Evolutionary conservation across 140 eudicot species (phyloP).

Genomic region (Erigeron philadelphicus): DNA sequence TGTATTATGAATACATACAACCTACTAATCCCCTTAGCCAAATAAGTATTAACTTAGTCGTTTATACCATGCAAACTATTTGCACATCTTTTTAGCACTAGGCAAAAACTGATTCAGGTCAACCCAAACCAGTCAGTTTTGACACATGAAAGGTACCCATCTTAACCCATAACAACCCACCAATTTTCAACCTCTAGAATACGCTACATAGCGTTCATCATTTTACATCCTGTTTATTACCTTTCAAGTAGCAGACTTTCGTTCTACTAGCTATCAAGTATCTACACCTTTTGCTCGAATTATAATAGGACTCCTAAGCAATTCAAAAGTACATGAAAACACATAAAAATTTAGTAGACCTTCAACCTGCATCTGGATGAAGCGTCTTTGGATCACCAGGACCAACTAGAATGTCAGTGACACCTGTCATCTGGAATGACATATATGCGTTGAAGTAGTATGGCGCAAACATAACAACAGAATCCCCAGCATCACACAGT

Average conservation of each 20-base stretch:
- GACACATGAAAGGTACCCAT: not conserved
- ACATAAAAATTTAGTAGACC: not conserved
- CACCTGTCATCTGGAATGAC: constrained; percentile 99
- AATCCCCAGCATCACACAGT: constrained; percentile 94
- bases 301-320: constrained; percentile 9
- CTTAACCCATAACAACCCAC: not conserved
- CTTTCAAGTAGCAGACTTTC: not conserved
- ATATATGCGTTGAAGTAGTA: constrained; percentile 98
- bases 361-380: constrained; percentile 90
- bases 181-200: not conserved
- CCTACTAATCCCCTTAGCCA: not conserved
- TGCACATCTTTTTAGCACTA: not conserved
- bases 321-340: constrained; percentile 4
- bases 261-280: not conserved
- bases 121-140: not conserved
- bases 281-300: not conserved
- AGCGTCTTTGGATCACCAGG: constrained; percentile 88
- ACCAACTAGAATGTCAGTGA: constrained; percentile 84
- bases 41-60: not conserved
- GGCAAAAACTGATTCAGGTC: not conserved
- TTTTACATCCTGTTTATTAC: not conserved
- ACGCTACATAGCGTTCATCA: not conserved
- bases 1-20: not conserved
- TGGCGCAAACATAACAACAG: constrained; percentile 96
- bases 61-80: not conserved